Evolutionary conservation across 2,329 filamentous ascomycete species (phyloP).

Genomic region (Xenoacremonium recifei): DNA sequence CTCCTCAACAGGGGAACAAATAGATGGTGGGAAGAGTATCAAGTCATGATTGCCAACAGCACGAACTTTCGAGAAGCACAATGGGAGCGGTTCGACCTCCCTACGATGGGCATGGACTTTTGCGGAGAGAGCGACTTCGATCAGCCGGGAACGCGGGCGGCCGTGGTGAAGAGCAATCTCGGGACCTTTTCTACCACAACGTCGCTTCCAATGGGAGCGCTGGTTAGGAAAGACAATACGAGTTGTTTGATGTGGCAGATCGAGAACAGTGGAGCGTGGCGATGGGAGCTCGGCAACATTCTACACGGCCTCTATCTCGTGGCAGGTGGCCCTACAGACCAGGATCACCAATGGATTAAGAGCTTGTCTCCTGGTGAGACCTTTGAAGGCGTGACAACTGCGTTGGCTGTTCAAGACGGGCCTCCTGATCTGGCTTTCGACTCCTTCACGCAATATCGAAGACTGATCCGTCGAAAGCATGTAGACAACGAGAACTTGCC

Average conservation of each 20-base stretch:
- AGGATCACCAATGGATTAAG: constrained; percentile 29
- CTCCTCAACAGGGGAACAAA: constrained; percentile 7
- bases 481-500: constrained; percentile 26
- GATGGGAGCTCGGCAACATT: constrained; percentile 35
- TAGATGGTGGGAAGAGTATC: constrained; percentile 25
- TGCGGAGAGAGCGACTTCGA: constrained; percentile 8
- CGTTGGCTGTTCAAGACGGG: constrained; percentile 22
- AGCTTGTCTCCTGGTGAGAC: constrained; percentile 18
- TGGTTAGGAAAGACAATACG: constrained; percentile 16
- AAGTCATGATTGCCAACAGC: constrained; percentile 19
- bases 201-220: constrained; percentile 30
- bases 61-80: constrained; percentile 34
- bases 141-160: neutral
- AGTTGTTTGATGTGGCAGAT: constrained; percentile 35
- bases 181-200: neutral
- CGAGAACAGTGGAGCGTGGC: constrained; percentile 35
- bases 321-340: constrained; percentile 23
- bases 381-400: constrained; percentile 24
- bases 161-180: neutral
- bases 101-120: neutral
- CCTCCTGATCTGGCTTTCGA: constrained; percentile 23
- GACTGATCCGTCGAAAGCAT: constrained; percentile 27
- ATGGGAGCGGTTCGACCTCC: constrained; percentile 18
- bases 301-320: constrained; percentile 31
- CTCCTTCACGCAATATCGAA: constrained; percentile 28